phyloP scores from a whole-genome alignment of 2,329 filamentous ascomycete species.

The Zelopaecilomyces penicillatus region DNA sequence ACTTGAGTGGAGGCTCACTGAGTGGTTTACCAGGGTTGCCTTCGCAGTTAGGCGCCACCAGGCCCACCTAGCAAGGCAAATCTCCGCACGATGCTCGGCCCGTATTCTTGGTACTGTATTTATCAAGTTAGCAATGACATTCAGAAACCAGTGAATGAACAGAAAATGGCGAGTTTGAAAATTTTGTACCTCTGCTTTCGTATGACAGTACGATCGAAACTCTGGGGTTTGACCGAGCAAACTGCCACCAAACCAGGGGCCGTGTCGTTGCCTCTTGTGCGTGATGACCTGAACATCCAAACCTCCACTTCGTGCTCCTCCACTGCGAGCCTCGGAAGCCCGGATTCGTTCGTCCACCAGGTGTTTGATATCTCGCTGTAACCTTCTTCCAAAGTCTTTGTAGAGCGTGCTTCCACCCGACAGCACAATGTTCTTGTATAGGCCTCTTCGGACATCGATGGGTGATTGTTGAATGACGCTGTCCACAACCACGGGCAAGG shows the following conservation, averaged over 20 bases:
- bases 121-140: slow-evolving; percentile 13
- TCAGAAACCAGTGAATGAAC: no score
- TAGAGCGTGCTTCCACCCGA: slow-evolving; percentile 96
- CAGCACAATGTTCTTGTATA: slow-evolving; percentile 99
- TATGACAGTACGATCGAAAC: slow-evolving; percentile 98
- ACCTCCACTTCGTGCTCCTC: slow-evolving; percentile 86
- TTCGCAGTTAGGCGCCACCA: slow-evolving; percentile 55
- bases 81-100: slow-evolving; percentile 87
- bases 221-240: slow-evolving; percentile 94
- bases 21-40: no score
- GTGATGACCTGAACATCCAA: slow-evolving; percentile 95
- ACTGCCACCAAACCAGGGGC: slow-evolving; percentile 97
- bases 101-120: slow-evolving; percentile 84
- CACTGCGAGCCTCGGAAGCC: slow-evolving; percentile 83
- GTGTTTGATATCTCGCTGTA: slow-evolving; percentile 96
- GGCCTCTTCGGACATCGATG: slow-evolving; percentile 89
- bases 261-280: slow-evolving; percentile 94
- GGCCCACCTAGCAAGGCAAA: slow-evolving; percentile 91
- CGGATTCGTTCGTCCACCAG: slow-evolving; percentile 88
- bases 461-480: slow-evolving; percentile 95
- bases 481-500: slow-evolving; percentile 88
- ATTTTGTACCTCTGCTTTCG: slow-evolving; percentile 59
- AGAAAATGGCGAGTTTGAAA: not conserved
- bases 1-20: no score
- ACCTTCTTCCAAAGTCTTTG: slow-evolving; percentile 92